phyloP scores from a whole-genome alignment of 2,329 filamentous ascomycete genomes.

The Fusarium circinatum region DNA sequence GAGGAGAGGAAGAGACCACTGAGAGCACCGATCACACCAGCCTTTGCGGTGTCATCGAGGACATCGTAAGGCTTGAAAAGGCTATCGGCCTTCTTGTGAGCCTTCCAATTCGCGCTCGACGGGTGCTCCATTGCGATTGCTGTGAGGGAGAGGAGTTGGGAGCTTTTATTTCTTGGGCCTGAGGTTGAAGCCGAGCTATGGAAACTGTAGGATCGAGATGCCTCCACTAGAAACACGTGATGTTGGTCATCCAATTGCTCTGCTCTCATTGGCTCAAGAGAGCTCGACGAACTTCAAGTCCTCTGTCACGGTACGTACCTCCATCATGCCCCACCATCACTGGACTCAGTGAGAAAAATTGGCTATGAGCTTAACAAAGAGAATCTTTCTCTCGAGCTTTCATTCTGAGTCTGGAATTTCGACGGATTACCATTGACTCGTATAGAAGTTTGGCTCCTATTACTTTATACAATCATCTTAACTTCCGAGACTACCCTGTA shows the following conservation, averaged over 20 bases:
- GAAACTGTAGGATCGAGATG: slow-evolving; percentile 38
- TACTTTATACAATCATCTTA: rapidly evolving
- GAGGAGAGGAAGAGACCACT: slow-evolving; percentile 79
- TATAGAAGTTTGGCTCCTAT: background rate
- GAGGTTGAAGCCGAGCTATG: slow-evolving; percentile 44
- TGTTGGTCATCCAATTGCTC: slow-evolving; percentile 49
- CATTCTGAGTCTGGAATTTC: background rate
- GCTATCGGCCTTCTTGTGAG: slow-evolving; percentile 38
- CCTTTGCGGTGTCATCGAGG: slow-evolving; percentile 72
- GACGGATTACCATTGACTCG: background rate
- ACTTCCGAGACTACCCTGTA: no score
- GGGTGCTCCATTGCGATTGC: slow-evolving; percentile 50
- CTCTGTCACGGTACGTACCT: slow-evolving; percentile 33
- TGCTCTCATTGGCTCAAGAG: slow-evolving; percentile 45
- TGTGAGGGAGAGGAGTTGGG: slow-evolving; percentile 24
- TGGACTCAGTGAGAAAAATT: slow-evolving; percentile 38
- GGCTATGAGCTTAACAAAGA: slow-evolving; percentile 3
- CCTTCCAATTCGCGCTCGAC: slow-evolving; percentile 42
- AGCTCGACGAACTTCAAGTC: slow-evolving; percentile 12
- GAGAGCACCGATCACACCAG: slow-evolving; percentile 70
- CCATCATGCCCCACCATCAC: slow-evolving; percentile 19
- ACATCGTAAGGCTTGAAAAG: slow-evolving; percentile 80
- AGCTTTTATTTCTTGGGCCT: slow-evolving; percentile 43
- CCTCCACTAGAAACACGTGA: slow-evolving; percentile 49
- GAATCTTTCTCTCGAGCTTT: background rate